Evolutionary conservation across 495 filamentous ascomycete genomes (phyloP).

Genomic region (Neurospora pannonica): DNA sequence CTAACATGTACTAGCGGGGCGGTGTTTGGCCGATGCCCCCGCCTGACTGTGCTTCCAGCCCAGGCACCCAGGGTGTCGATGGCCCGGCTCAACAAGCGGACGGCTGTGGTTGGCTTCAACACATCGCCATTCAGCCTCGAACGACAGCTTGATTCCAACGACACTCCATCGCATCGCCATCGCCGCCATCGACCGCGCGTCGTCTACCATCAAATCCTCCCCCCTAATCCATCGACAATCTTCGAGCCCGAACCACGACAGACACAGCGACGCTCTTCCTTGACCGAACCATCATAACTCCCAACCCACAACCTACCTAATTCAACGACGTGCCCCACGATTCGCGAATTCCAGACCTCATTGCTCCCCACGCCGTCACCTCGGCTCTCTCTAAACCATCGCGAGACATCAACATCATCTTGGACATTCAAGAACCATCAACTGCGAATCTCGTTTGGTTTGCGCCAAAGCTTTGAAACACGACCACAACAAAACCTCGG

Average conservation of each 20-base stretch:
- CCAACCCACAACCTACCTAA: neutral
- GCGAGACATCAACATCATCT: neutral
- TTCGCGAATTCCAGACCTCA: neutral
- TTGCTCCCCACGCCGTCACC: neutral
- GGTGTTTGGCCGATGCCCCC: slow-evolving; percentile 5
- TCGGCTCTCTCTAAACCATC: neutral
- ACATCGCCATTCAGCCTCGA: neutral
- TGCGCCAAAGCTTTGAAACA: neutral
- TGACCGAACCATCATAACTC: neutral
- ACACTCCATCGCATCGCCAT: neutral
- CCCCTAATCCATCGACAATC: neutral
- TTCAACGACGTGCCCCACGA: neutral
- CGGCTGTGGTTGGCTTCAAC: neutral
- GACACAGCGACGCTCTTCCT: neutral
- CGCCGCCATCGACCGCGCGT: neutral
- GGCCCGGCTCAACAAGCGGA: neutral
- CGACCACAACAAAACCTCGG: neutral
- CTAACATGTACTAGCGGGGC: neutral
- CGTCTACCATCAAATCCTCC: neutral
- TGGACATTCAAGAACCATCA: neutral
- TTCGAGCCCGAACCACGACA: neutral
- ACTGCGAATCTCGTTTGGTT: neutral
- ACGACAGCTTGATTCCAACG: neutral
- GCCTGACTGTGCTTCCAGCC: neutral
- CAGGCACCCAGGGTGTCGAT: neutral